phyloP scores from a whole-genome alignment of 1,284 basidiomycete species.

The Jaminaea rosea region DNA sequence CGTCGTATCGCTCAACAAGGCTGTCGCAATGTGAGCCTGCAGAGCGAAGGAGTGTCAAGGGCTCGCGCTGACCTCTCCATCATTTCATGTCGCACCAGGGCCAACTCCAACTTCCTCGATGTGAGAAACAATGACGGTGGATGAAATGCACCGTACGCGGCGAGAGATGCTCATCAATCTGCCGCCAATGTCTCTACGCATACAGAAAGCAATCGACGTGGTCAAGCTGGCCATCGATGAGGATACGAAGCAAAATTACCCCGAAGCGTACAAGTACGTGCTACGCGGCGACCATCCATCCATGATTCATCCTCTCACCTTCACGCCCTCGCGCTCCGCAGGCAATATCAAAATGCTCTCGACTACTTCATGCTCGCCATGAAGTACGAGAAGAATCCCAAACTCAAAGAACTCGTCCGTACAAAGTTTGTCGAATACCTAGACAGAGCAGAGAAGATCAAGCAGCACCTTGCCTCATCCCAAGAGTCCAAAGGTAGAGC shows the following conservation, averaged over 20 bases:
- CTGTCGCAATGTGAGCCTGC: too few species aligned
- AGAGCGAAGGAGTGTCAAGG: too few species aligned
- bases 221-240: constrained; percentile 92
- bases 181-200: background rate
- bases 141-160: background rate
- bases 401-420: constrained; percentile 77
- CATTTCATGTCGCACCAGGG: constrained; percentile 23
- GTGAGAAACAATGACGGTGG: constrained; percentile 5
- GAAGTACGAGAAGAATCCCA: constrained; percentile 92
- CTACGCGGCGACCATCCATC: too few species aligned
- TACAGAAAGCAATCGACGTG: constrained; percentile 82
- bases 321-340: too few species aligned
- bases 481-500: constrained; percentile 65
- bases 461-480: constrained; percentile 58
- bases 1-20: too few species aligned
- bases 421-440: constrained; percentile 83
- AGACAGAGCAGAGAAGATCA: constrained; percentile 80
- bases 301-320: too few species aligned
- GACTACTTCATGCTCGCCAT: constrained; percentile 95
- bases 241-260: constrained; percentile 86
- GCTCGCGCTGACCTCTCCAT: too few species aligned
- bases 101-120: constrained; percentile 39
- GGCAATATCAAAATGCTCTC: constrained; percentile 73
- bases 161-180: background rate
- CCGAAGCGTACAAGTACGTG: constrained; percentile 91